Evolutionary conservation across 768 basidiomycete species (phyloP).

Genomic region (Leccinum pellstonianum): DNA sequence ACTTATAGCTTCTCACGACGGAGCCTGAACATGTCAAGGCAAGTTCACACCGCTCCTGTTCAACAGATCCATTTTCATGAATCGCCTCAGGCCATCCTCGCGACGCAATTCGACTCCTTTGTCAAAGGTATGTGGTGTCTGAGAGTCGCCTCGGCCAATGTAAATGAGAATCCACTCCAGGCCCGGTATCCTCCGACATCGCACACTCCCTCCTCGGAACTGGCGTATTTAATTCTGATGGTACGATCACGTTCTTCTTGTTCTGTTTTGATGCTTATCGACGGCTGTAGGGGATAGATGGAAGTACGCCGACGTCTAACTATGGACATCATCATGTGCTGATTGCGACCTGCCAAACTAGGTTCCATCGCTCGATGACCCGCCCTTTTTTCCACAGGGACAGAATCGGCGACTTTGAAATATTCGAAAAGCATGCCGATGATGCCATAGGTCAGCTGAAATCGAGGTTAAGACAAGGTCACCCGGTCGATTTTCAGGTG

Average conservation of each 20-base stretch:
- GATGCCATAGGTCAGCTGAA: conserved; percentile 46
- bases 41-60: background rate
- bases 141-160: conserved; percentile 12
- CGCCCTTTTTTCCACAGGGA: conserved; percentile 61
- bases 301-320: conserved; percentile 41
- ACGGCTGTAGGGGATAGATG: conserved; percentile 47
- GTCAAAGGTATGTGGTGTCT: conserved; percentile 35
- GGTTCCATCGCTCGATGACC: conserved; percentile 59
- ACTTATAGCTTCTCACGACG: conserved; percentile 40
- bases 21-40: conserved; percentile 52
- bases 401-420: conserved; percentile 53
- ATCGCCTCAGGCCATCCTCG: conserved; percentile 38
- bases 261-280: background rate
- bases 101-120: conserved; percentile 44
- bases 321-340: background rate
- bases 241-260: conserved; percentile 23
- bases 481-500: conserved; percentile 59
- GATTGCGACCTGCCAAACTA: conserved; percentile 15
- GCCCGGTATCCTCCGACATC: conserved; percentile 11
- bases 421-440: conserved; percentile 50
- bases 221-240: conserved; percentile 62
- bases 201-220: conserved; percentile 45
- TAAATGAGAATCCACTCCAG: conserved; percentile 20
- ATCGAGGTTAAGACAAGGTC: conserved; percentile 42
- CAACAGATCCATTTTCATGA: background rate